Conservation (phyloP, 192 early-diverging fungal genomes). For the Dissophora ornata region DNA sequence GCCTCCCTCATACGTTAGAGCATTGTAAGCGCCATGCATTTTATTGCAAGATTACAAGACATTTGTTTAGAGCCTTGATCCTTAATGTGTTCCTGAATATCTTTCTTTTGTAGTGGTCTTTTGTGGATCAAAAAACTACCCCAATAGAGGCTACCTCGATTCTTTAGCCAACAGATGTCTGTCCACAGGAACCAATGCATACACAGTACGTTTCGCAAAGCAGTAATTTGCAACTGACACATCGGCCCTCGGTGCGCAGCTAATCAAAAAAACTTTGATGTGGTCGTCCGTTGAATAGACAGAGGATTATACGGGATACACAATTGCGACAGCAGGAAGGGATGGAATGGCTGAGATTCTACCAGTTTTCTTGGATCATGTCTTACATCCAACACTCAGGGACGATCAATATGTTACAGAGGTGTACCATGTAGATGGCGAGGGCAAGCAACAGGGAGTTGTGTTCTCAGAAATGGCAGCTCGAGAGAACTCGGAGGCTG, state of each 20-base stretch:
- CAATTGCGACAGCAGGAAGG: conserved; percentile 68
- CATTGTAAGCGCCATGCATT: too few species aligned
- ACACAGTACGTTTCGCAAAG: conserved; percentile 46
- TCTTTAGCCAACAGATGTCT: conserved; percentile 77
- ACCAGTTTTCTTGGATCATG: conserved; percentile 85
- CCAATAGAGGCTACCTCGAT: conserved; percentile 80
- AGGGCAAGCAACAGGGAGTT: conserved; percentile 81
- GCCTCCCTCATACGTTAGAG: conserved; percentile 88
- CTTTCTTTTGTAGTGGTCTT: conserved; percentile 87
- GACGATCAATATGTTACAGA: conserved; percentile 82
- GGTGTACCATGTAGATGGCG: conserved; percentile 81
- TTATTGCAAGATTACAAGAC: too few species aligned
- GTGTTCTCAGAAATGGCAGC: conserved; percentile 83
- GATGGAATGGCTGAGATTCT: conserved; percentile 79
- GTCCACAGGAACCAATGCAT: conserved; percentile 82
- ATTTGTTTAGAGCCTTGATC: too few species aligned
- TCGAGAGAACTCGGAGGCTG: conserved; percentile 76
- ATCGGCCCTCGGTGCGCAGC: too few species aligned
- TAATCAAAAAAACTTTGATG: too few species aligned
- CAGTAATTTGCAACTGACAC: too few species aligned
- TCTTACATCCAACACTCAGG: conserved; percentile 77
- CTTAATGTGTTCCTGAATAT: too few species aligned
- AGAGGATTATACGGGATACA: conserved; percentile 78
- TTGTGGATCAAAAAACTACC: conserved; percentile 77
- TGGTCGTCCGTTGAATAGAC: too few species aligned